phyloP scores from a whole-genome alignment of 805 yeast species.

The Clavispora phyllophila region DNA sequence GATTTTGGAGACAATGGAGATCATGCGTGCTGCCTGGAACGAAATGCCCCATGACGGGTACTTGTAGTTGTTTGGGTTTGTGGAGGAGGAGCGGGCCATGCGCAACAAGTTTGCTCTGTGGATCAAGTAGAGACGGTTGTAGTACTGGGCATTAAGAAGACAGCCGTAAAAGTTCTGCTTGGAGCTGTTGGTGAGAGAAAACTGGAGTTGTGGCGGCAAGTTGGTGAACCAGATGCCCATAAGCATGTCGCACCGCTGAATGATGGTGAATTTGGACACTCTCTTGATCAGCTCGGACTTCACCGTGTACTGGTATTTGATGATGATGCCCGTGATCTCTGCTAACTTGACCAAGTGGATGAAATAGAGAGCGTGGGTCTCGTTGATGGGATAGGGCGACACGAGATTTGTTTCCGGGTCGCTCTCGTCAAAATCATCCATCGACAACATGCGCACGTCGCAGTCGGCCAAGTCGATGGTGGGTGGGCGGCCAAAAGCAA shows the following conservation, averaged over 20 bases:
- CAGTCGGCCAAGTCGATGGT: conserved; percentile 67
- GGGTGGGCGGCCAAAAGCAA: conserved; percentile 71
- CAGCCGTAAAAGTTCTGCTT: conserved; percentile 56
- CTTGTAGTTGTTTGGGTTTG: conserved; percentile 38
- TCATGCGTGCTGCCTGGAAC: conserved; percentile 76
- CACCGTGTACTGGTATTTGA: conserved; percentile 66
- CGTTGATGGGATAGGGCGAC: conserved; percentile 42
- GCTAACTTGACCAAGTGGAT: conserved; percentile 62
- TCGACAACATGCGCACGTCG: conserved; percentile 66
- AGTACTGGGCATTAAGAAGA: conserved; percentile 62
- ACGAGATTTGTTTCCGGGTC: conserved; percentile 33
- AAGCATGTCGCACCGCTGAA: conserved; percentile 68
- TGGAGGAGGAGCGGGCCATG: conserved; percentile 39
- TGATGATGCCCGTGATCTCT: conserved; percentile 65
- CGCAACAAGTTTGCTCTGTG: conserved; percentile 64
- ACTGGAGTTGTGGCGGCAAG: conserved; percentile 58
- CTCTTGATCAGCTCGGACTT: conserved; percentile 54
- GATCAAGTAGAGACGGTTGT: conserved; percentile 63
- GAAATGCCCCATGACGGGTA: conserved; percentile 80
- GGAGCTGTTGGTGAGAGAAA: conserved; percentile 50
- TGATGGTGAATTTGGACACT: conserved; percentile 37
- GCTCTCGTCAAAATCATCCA: conserved; percentile 60
- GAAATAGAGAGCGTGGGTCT: conserved; percentile 50
- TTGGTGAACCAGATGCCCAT: conserved; percentile 74
- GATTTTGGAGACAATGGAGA: conserved; percentile 57